These are phyloP conservation scores for Coniochaeta sp. DNA, from an alignment of 2,329 filamentous ascomycete genomes.

Conservation along the genomic window DNA sequence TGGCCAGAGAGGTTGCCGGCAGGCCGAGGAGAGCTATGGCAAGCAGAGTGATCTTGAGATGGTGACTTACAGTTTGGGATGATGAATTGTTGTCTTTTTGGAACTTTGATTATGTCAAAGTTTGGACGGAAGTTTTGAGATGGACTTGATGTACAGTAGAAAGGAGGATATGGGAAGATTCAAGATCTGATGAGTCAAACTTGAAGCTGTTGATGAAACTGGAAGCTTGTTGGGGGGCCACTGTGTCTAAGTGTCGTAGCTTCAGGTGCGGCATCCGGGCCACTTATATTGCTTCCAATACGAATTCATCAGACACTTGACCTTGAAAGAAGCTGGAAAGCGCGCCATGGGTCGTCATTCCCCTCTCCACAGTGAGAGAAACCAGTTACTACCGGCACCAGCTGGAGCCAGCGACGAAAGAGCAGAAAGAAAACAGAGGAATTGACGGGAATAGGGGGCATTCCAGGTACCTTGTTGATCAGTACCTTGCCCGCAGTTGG, in stretches of 20 bases:
- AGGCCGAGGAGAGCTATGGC: background rate
- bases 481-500: background rate
- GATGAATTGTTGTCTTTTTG: background rate
- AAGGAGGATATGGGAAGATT: background rate
- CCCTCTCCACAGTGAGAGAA: slow-evolving; percentile 1
- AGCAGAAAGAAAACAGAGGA: background rate
- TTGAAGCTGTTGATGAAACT: background rate
- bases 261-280: background rate
- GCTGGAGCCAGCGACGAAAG: no score
- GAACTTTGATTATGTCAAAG: background rate
- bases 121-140: no score
- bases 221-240: no score
- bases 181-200: background rate
- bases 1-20: background rate
- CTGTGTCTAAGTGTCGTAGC: background rate
- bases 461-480: background rate
- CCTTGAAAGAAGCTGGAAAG: background rate
- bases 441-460: background rate
- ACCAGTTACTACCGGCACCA: no score
- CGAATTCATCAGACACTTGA: background rate
- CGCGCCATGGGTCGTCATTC: slow-evolving; percentile 1
- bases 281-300: slow-evolving; percentile 3
- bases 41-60: background rate
- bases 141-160: background rate
- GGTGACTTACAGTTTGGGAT: background rate